Evolutionary conservation across 805 yeast genomes (phyloP).

Genomic region (Lipomyces orientalis): DNA sequence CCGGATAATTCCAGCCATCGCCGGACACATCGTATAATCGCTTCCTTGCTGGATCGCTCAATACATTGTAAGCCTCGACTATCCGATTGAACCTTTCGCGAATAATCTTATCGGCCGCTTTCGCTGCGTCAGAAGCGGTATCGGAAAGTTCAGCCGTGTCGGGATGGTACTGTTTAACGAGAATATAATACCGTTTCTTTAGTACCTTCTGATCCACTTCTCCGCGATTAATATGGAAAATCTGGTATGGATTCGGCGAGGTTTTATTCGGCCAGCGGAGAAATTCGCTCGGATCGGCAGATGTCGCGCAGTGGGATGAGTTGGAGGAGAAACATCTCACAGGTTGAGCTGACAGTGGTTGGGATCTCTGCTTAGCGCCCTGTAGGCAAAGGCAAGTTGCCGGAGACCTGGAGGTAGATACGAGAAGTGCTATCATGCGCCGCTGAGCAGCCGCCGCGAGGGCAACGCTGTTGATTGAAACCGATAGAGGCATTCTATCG

Average conservation of each 20-base stretch:
- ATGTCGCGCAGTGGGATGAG: background rate
- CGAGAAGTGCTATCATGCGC: background rate
- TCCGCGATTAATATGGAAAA: slow-evolving; percentile 55
- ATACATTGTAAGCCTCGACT: slow-evolving; percentile 63
- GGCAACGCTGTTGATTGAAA: background rate
- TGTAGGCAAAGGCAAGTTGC: background rate
- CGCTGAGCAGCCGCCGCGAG: background rate
- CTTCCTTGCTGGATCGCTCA: slow-evolving; percentile 54
- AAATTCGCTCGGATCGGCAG: background rate
- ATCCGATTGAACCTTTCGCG: slow-evolving; percentile 59
- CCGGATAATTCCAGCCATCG: slow-evolving; percentile 39
- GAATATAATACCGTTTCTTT: slow-evolving; percentile 58
- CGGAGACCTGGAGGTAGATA: background rate
- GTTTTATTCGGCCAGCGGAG: slow-evolving; percentile 67
- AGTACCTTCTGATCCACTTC: slow-evolving; percentile 50
- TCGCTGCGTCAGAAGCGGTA: slow-evolving; percentile 47
- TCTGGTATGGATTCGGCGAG: slow-evolving; percentile 73
- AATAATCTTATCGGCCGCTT: slow-evolving; percentile 37
- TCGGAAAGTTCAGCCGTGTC: slow-evolving; percentile 54
- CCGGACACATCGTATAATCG: slow-evolving; percentile 55
- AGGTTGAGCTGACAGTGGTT: background rate
- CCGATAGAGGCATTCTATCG: background rate
- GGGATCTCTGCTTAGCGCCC: background rate
- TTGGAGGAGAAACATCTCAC: background rate
- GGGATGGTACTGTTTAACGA: slow-evolving; percentile 84